phyloP scores from a whole-genome alignment of 2,329 filamentous ascomycete genomes.

The Teratosphaeriaceae sp. region DNA sequence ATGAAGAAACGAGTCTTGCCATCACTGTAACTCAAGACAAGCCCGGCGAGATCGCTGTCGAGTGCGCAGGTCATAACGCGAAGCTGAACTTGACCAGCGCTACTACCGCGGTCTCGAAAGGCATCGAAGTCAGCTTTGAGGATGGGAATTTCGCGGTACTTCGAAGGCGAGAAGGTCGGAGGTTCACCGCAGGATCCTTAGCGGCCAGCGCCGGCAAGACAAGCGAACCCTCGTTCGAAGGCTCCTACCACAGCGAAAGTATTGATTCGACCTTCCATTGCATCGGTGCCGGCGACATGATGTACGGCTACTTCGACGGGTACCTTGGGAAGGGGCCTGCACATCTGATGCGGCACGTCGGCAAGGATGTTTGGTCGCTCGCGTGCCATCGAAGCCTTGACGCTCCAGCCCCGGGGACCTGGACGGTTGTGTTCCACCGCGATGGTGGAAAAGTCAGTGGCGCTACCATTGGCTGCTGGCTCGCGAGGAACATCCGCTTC shows the following conservation, averaged over 20 bases:
- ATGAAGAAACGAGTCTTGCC: constrained; percentile 13
- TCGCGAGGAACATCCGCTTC: constrained; percentile 29
- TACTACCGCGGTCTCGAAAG: background rate
- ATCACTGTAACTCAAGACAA: constrained; percentile 20
- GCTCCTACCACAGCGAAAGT: constrained; percentile 32
- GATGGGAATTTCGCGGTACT: background rate
- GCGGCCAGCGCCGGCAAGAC: background rate
- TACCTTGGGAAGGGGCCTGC: constrained; percentile 35
- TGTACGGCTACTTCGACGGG: constrained; percentile 40
- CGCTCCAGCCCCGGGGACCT: constrained; percentile 36
- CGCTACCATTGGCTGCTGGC: constrained; percentile 36
- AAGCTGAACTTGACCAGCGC: constrained; percentile 6
- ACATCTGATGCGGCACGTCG: constrained; percentile 33
- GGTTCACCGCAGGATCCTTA: constrained; percentile 6
- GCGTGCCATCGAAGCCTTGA: constrained; percentile 36
- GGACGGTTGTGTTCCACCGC: constrained; percentile 35
- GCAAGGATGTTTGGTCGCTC: constrained; percentile 35
- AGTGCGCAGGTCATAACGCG: constrained; percentile 6
- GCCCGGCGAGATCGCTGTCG: constrained; percentile 17
- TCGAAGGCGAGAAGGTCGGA: constrained; percentile 14
- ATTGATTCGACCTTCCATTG: constrained; percentile 33
- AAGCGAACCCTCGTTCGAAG: constrained; percentile 14
- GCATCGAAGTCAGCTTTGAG: background rate
- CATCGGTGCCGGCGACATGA: constrained; percentile 28
- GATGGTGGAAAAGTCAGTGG: constrained; percentile 17